Base-by-base conservation (phyloP, 2,329 filamentous ascomycete genomes). In the Aureobasidium vineae region DNA sequence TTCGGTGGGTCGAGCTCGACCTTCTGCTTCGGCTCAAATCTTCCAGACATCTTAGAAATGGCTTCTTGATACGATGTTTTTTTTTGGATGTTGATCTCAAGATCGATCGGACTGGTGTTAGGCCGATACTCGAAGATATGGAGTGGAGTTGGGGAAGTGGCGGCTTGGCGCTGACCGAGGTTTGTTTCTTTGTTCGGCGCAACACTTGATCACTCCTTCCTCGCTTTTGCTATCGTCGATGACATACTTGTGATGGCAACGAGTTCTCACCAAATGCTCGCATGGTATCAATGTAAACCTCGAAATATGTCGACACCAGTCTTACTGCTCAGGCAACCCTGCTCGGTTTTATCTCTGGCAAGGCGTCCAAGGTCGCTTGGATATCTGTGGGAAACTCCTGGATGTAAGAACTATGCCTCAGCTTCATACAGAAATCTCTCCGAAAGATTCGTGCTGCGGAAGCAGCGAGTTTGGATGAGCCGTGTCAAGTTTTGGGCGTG, bases 1-100 rank as follows among this genome's bases (percentile, higher is more conserved):
- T 96, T 98, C 16, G 95, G 95, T 43, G 92, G 89, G 67, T 89
- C 83, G 67, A 99, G 86, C 66, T 88, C 80, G 68, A 95, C 88
- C 3, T 90, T 85, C 33, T 81, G 80, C 79, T 95, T 96, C 50
- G 92, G 91, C 76, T 90, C 89, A 73, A 96, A 96, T 45, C 53
- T 59, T 33, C 53, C 64, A 50, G 64, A 66, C 64, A 66, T 66
- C 1, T 6, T 45, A 16, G 36, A 33, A 6, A 33, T 21, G 28
- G 6, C 13, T 56, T 16, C 10, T 11, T 33, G 19, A n/a, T 54
- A 7, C n/a, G 2, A 56, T 15, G 5, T 31, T 31, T 6, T 15
- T 23, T 16, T 16, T n/a, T 23, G 50, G 13, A 41, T 16, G 10
- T 56, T 41, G 41, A 4, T 2, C n/a, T 28, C 21, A n/a, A 40